Evolutionary conservation across 495 filamentous ascomycete genomes (phyloP).

Genomic region (Viridothelium virens): DNA sequence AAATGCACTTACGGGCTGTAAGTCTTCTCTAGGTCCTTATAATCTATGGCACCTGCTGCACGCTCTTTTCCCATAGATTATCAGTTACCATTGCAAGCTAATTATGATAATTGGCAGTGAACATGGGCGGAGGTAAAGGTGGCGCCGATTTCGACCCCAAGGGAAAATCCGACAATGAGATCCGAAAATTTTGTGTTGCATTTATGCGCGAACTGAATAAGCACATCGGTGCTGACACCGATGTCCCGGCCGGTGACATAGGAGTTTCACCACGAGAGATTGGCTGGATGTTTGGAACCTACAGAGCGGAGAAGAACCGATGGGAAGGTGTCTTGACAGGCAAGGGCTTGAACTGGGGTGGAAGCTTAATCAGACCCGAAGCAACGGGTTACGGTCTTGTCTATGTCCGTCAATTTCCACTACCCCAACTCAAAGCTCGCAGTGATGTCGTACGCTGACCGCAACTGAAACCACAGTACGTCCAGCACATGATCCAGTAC

Average conservation of each 20-base stretch:
- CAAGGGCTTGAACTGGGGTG: conserved; percentile 90
- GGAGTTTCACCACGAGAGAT: conserved; percentile 85
- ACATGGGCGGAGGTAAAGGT: conserved; percentile 97
- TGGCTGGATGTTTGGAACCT: conserved; percentile 91
- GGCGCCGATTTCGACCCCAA: conserved; percentile 99
- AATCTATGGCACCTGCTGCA: too few species aligned
- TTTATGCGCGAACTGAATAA: conserved; percentile 94
- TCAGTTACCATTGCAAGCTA: neutral
- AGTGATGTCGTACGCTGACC: neutral
- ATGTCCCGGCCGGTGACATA: conserved; percentile 93
- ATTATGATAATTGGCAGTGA: conserved; percentile 47
- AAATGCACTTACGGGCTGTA: conserved; percentile 95
- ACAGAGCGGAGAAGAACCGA: conserved; percentile 77
- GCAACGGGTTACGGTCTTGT: conserved; percentile 95
- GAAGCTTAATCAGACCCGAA: conserved; percentile 89
- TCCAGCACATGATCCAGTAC: conserved; percentile 90
- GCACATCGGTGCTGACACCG: conserved; percentile 94
- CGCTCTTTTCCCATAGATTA: too few species aligned
- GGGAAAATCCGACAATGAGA: conserved; percentile 95
- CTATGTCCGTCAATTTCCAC: conserved; percentile 49
- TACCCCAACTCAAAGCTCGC: neutral
- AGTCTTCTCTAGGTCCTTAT: conserved; percentile 36
- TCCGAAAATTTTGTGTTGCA: conserved; percentile 90
- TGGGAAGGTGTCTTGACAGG: conserved; percentile 96
- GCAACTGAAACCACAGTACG: conserved; percentile 47